Conservation (phyloP, 441 rosid genomes). For the Populus hybrid region DNA sequence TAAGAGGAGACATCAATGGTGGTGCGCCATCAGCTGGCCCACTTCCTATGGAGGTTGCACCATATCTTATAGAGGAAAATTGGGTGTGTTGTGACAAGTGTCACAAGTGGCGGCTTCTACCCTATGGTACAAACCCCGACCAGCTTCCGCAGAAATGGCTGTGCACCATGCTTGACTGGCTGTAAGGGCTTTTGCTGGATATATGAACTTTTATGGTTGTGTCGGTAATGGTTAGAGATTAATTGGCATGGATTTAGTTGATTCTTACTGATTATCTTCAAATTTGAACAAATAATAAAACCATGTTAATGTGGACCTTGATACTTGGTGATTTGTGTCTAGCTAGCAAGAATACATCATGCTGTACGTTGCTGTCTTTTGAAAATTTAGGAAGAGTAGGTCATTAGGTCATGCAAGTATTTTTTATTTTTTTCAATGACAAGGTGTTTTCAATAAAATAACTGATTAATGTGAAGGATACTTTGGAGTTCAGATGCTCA, state of each 20-base stretch:
- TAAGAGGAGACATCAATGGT: slow-evolving; percentile 3
- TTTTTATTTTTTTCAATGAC: background rate
- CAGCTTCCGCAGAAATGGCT: slow-evolving; percentile 83
- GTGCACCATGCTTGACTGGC: slow-evolving; percentile 82
- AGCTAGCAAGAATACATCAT: background rate
- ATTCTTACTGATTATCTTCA: background rate
- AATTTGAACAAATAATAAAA: background rate
- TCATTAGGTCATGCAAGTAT: background rate
- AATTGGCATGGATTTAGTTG: background rate
- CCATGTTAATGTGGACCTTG: background rate
- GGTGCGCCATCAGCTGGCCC: slow-evolving; percentile 18
- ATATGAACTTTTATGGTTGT: background rate
- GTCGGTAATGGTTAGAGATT: background rate
- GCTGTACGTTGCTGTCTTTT: background rate
- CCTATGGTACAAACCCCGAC: slow-evolving; percentile 51
- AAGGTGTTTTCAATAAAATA: background rate
- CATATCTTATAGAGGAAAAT: slow-evolving; percentile 53
- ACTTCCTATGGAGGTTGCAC: slow-evolving; percentile 38
- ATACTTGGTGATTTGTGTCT: background rate
- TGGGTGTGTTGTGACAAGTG: slow-evolving; percentile 92
- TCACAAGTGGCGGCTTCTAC: slow-evolving; percentile 79
- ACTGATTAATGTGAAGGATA: background rate
- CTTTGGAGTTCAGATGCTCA: background rate
- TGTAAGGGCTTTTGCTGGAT: slow-evolving; percentile 50
- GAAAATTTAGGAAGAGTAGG: background rate